Evolutionary conservation across 257 asterid genomes (phyloP).

Genomic region (Parsonsia alboflavescens): DNA sequence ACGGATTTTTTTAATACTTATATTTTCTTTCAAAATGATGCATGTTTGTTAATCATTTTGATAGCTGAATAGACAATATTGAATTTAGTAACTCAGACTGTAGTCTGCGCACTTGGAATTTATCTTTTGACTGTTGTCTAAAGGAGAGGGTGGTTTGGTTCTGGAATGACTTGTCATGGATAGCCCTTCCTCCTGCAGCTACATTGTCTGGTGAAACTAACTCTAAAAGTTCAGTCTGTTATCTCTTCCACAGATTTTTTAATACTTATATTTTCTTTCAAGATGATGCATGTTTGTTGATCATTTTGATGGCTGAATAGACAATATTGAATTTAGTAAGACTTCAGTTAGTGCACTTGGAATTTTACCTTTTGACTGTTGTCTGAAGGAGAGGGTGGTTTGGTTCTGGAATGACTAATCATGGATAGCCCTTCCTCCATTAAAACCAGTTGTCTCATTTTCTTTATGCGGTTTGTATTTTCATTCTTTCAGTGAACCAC

Average conservation of each 20-base stretch:
- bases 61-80: neutral
- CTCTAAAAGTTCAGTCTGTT: neutral
- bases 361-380: neutral
- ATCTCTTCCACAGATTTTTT: neutral
- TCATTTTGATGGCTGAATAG: neutral
- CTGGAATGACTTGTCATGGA: neutral
- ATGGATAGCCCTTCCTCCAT: neutral
- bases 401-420: neutral
- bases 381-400: too few relatives aligned
- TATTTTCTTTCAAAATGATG: neutral
- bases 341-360: neutral
- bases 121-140: neutral
- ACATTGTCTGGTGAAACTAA: neutral
- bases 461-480: neutral
- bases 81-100: neutral
- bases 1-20: neutral
- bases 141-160: neutral
- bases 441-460: neutral
- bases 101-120: neutral
- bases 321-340: neutral
- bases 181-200: neutral
- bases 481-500: slow-evolving; percentile 57
- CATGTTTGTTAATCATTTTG: neutral
- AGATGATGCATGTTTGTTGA: neutral
- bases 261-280: neutral